phyloP scores from a whole-genome alignment of 257 asterid genomes.

The Rauvolfia tetraphylla region DNA sequence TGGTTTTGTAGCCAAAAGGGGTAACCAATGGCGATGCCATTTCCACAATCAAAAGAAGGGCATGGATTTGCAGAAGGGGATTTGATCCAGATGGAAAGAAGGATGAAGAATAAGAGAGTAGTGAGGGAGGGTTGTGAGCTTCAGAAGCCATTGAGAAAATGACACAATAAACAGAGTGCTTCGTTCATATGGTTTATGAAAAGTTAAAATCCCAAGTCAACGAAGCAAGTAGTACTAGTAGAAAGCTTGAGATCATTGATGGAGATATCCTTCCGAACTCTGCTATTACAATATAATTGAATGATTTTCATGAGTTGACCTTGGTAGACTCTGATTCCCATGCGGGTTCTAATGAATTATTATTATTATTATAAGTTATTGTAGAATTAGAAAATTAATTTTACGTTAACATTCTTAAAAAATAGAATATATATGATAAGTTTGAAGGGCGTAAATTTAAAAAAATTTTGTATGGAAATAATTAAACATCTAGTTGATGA shows the following conservation, averaged over 20 bases:
- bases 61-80: neutral
- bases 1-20: constrained; percentile 18
- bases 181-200: too few relatives aligned
- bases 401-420: too few relatives aligned
- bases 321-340: constrained; percentile 5
- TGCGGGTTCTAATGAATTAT: neutral
- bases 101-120: neutral
- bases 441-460: too few relatives aligned
- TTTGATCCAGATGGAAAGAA: constrained; percentile 1
- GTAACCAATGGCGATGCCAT: constrained; percentile 3
- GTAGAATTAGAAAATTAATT: too few relatives aligned
- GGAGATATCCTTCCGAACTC: neutral
- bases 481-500: too few relatives aligned
- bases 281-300: neutral
- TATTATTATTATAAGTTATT: too few relatives aligned
- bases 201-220: neutral
- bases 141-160: constrained; percentile 2
- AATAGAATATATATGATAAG: too few relatives aligned
- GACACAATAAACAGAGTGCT: neutral
- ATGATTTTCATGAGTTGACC: neutral
- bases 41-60: constrained; percentile 13
- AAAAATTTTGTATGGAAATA: too few relatives aligned
- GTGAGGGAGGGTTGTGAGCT: neutral
- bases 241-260: neutral
- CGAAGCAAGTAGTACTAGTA: constrained; percentile 7